phyloP scores from a whole-genome alignment of 129 eudicot species.

The Saussurea involucrata region DNA sequence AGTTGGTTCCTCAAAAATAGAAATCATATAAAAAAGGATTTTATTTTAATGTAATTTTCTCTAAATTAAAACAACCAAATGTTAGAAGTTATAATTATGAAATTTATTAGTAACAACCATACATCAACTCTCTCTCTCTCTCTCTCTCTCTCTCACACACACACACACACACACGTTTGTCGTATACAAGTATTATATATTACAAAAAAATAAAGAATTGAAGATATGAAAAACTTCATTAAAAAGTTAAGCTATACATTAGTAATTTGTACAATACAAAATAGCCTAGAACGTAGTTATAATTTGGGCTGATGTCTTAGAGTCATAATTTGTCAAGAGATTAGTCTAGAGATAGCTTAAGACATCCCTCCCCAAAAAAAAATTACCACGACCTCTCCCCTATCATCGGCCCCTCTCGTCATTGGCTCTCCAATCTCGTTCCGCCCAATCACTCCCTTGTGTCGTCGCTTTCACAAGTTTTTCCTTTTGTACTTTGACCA shows the following conservation, averaged over 20 bases:
- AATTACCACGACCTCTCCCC: background rate
- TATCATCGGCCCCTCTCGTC: background rate
- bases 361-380: too few species aligned
- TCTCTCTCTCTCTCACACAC: too few species aligned
- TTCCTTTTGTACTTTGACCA: background rate
- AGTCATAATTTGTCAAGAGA: too few species aligned
- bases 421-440: background rate
- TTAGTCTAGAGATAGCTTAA: too few species aligned
- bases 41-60: background rate
- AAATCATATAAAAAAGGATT: too few species aligned
- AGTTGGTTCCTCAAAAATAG: background rate
- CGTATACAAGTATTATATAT: background rate
- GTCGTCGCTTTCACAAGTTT: background rate
- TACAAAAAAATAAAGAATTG: background rate
- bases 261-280: background rate
- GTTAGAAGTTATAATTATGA: too few species aligned
- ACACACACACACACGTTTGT: too few species aligned
- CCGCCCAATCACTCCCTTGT: background rate
- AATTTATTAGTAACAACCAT: background rate
- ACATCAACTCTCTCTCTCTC: too few species aligned
- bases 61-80: background rate
- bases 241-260: background rate
- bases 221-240: background rate
- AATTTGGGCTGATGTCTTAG: too few species aligned
- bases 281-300: too few species aligned